Evolutionary conservation across 1,139 yeast genomes (phyloP).

Genomic region (Nakaseomyces delphensis): DNA sequence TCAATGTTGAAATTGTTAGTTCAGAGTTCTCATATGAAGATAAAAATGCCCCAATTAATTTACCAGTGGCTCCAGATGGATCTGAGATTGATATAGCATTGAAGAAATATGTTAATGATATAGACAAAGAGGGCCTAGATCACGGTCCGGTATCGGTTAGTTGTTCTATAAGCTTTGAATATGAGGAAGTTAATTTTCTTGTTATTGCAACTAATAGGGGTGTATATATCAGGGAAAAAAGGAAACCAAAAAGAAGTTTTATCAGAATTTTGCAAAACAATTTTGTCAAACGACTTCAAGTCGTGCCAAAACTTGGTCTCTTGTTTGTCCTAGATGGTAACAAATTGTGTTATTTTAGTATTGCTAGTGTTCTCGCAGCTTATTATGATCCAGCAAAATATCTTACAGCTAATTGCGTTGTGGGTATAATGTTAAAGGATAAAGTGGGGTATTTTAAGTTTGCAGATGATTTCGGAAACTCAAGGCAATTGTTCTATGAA

Average conservation of each 20-base stretch:
- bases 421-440: conserved; percentile 32
- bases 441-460: conserved; percentile 48
- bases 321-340: conserved; percentile 53
- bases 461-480: conserved; percentile 53
- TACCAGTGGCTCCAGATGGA: conserved; percentile 54
- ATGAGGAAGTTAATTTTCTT: conserved; percentile 25
- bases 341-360: conserved; percentile 51
- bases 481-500: conserved; percentile 47
- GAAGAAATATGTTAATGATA: conserved; percentile 23
- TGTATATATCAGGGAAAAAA: conserved; percentile 28
- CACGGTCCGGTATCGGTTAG: conserved; percentile 30
- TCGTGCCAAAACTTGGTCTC: conserved; percentile 49
- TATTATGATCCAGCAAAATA: conserved; percentile 27
- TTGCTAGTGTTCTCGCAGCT: conserved; percentile 37
- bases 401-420: conserved; percentile 22
- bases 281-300: conserved; percentile 53
- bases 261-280: conserved; percentile 44
- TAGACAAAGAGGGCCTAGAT: neutral
- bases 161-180: conserved; percentile 41
- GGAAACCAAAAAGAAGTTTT: conserved; percentile 36
- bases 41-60: conserved; percentile 42
- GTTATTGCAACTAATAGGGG: conserved; percentile 33
- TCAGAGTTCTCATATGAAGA: conserved; percentile 61
- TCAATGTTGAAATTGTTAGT: conserved; percentile 44
- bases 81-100: conserved; percentile 54